Evolutionary conservation across 805 yeast genomes (phyloP).

Genomic region (Kodamaea leandrae): DNA sequence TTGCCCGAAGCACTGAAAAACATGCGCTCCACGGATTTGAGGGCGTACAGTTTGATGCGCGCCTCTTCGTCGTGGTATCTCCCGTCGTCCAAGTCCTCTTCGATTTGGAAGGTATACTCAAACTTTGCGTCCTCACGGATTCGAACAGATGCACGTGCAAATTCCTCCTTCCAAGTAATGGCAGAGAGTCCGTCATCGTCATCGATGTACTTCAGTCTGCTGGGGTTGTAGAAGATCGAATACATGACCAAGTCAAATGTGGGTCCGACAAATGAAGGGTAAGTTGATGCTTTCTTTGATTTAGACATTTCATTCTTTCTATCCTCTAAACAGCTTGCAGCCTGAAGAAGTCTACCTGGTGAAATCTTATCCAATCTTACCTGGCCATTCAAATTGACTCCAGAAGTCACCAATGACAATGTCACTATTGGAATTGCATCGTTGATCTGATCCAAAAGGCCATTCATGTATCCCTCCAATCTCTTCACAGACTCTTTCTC

Average conservation of each 20-base stretch:
- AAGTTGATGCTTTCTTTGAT: background rate
- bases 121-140: constrained; percentile 30
- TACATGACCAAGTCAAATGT: constrained; percentile 54
- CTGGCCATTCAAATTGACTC: constrained; percentile 54
- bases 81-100: constrained; percentile 65
- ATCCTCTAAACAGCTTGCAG: constrained; percentile 43
- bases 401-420: constrained; percentile 64
- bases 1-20: constrained; percentile 73
- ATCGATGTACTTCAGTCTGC: constrained; percentile 34
- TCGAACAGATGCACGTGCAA: constrained; percentile 51
- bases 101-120: constrained; percentile 45
- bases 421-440: constrained; percentile 68
- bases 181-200: constrained; percentile 28
- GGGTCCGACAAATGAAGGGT: constrained; percentile 49
- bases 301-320: background rate
- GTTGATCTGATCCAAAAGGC: constrained; percentile 53
- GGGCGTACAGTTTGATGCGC: constrained; percentile 30
- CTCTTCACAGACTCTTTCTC: constrained; percentile 38
- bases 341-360: constrained; percentile 65
- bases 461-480: constrained; percentile 51
- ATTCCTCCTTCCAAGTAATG: constrained; percentile 72
- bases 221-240: constrained; percentile 60
- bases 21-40: constrained; percentile 46
- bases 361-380: constrained; percentile 50
- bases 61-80: constrained; percentile 63